Evolutionary conservation across 179 eudicot species (phyloP).

Genomic region (Beta macrorhiza): DNA sequence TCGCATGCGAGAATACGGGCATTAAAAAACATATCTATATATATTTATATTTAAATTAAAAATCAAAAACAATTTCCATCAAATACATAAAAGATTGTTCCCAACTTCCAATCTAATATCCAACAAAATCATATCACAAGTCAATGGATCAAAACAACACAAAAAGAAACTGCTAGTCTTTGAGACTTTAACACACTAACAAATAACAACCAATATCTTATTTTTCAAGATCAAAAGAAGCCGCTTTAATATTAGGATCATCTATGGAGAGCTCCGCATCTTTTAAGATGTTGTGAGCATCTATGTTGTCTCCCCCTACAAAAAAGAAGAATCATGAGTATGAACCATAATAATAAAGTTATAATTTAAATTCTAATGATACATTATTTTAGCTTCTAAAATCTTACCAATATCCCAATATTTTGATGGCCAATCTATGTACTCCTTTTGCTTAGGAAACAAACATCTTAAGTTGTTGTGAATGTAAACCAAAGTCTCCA

Average conservation of each 20-base stretch:
- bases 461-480: constrained; percentile 6
- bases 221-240: background rate
- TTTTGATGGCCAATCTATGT: background rate
- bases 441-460: background rate
- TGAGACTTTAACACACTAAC: too few species aligned
- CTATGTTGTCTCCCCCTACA: background rate
- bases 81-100: too few species aligned
- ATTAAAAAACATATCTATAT: too few species aligned
- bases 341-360: background rate
- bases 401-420: constrained; percentile 18
- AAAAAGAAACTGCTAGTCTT: too few species aligned
- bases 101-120: too few species aligned
- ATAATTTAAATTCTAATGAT: background rate
- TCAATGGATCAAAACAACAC: too few species aligned
- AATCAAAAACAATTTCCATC: too few species aligned
- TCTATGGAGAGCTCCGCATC: background rate
- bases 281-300: background rate
- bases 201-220: too few species aligned
- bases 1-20: too few species aligned
- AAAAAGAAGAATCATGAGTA: too few species aligned
- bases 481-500: constrained; percentile 4
- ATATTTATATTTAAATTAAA: too few species aligned
- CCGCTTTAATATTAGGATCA: background rate
- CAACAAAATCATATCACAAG: too few species aligned
- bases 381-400: background rate